A percentile compares a stretch with the other conserved stretches of the same genome.
Conservation (phyloP, 2,329 filamentous ascomycete genomes). For the Leptographium radiaticola region DNA sequence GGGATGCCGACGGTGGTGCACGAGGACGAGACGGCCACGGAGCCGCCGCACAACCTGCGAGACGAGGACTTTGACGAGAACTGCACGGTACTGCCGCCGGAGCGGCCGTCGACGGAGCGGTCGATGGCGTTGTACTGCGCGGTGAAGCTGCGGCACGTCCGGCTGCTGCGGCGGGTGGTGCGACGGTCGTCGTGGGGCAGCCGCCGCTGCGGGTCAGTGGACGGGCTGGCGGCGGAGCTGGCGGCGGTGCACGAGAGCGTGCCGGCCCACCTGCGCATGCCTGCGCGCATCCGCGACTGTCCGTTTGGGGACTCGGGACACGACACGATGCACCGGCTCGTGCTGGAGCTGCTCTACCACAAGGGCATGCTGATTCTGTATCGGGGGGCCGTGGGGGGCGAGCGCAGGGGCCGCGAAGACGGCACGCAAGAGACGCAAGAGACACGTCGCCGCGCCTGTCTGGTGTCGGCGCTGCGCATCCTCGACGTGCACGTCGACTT, state of each 20-base stretch:
- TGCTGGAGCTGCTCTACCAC: constrained; percentile 35
- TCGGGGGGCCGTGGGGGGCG: constrained; percentile 31
- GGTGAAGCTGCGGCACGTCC: constrained; percentile 23
- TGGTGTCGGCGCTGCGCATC: constrained; percentile 36
- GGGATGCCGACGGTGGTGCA: constrained; percentile 30
- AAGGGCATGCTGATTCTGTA: constrained; percentile 43
- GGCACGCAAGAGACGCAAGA: not conserved
- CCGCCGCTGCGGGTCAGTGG: not conserved
- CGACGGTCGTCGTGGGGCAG: constrained; percentile 22
- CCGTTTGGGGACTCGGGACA: constrained; percentile 29
- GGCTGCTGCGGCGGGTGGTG: constrained; percentile 31
- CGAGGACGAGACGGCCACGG: constrained; percentile 48
- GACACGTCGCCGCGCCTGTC: constrained; percentile 32
- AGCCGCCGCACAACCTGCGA: constrained; percentile 46
- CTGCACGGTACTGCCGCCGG: constrained; percentile 38
- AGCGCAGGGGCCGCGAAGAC: not conserved
- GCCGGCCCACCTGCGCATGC: constrained; percentile 10
- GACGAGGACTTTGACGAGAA: constrained; percentile 53
- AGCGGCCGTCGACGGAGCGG: constrained; percentile 41
- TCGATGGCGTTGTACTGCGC: constrained; percentile 43
- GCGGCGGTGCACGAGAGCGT: not conserved
- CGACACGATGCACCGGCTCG: constrained; percentile 37
- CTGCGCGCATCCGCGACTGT: constrained; percentile 8
- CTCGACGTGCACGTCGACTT: constrained; percentile 34
- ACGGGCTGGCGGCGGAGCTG: constrained; percentile 7